Evolutionary conservation across 441 rosid species (phyloP).

Genomic region (Populus tomentosa): DNA sequence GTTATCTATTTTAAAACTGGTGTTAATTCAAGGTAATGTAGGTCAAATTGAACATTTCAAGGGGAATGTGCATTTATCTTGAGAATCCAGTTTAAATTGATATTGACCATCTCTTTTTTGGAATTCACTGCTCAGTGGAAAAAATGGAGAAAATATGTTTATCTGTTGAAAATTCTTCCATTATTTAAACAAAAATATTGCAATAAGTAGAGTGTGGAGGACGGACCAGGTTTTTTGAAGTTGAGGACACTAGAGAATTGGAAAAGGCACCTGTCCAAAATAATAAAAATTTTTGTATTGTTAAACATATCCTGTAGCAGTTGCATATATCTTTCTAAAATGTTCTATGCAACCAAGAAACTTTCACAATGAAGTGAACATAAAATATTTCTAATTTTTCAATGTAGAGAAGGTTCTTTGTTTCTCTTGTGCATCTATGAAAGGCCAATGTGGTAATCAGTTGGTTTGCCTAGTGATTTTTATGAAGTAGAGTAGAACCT

Average conservation of each 20-base stretch:
- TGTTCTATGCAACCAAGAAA: not conserved
- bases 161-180: not conserved
- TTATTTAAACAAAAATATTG: not conserved
- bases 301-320: not conserved
- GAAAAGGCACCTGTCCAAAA: not conserved
- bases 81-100: not conserved
- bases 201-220: not conserved
- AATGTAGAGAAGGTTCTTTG: not conserved
- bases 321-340: not conserved
- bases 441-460: not conserved
- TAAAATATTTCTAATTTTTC: too few species aligned
- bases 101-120: not conserved
- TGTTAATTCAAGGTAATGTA: not conserved
- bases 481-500: slow-evolving; percentile 1
- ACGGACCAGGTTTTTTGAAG: not conserved
- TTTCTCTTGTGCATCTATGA: not conserved
- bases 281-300: not conserved
- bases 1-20: not conserved
- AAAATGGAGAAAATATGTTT: not conserved
- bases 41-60: not conserved
- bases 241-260: not conserved
- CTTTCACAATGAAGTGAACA: too few species aligned
- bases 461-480: not conserved
- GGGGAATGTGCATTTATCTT: not conserved
- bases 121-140: not conserved